These are phyloP conservation scores for Phytophthora ohioensis DNA, from an alignment of 352 stramenopile species.

Conservation along the genomic window DNA sequence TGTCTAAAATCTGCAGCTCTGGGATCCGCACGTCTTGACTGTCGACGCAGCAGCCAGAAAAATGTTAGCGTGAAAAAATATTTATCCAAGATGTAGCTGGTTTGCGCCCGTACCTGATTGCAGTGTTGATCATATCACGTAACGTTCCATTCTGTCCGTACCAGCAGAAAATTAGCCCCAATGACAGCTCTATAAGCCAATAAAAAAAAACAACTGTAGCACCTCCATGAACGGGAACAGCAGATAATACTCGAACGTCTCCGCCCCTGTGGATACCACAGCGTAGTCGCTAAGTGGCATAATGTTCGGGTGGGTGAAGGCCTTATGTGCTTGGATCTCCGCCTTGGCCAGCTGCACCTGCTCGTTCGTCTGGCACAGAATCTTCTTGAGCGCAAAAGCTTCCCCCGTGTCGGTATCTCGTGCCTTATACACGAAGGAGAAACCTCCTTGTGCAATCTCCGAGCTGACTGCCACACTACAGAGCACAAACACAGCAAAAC, in stretches of 20 bases:
- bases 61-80: not conserved
- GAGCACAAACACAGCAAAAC: conserved; percentile 7
- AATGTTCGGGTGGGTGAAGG: conserved; percentile 82
- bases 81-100: conserved; percentile 1
- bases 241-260: conserved; percentile 80
- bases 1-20: conserved; percentile 73
- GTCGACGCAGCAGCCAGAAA: conserved; percentile 3
- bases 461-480: conserved; percentile 60
- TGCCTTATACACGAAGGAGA: conserved; percentile 87
- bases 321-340: conserved; percentile 84
- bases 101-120: conserved; percentile 47
- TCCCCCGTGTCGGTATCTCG: conserved; percentile 78
- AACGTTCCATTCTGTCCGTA: conserved; percentile 77
- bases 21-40: conserved; percentile 62
- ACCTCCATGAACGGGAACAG: conserved; percentile 90
- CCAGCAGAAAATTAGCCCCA: conserved; percentile 9
- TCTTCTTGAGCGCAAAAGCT: conserved; percentile 91
- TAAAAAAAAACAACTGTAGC: not conserved
- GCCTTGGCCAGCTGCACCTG: conserved; percentile 81
- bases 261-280: conserved; percentile 55
- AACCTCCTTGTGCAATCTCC: conserved; percentile 88
- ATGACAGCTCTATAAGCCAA: not conserved
- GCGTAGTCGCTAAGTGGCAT: conserved; percentile 87
- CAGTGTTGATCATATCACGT: conserved; percentile 84
- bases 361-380: conserved; percentile 86